These are phyloP conservation scores for Pycnococcus provasolii DNA, from an alignment of 139 green algal genomes.

Conservation along the genomic window DNA sequence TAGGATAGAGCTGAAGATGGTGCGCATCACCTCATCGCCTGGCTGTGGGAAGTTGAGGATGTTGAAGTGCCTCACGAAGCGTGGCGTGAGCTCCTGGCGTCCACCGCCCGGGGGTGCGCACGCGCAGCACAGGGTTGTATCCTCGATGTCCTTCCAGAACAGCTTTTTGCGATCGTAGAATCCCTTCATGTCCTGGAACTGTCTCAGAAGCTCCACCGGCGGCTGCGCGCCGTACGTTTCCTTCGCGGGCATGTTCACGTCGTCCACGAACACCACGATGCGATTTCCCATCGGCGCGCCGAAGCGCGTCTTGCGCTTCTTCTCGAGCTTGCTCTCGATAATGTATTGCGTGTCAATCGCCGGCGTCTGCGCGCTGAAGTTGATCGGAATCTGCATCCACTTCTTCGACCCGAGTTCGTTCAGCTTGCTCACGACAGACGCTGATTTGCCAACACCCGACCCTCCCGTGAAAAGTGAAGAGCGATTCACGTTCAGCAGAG, in stretches of 20 bases:
- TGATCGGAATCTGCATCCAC: conserved; percentile 31
- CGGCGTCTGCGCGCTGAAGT: conserved; percentile 70
- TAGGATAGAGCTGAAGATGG: conserved; percentile 64
- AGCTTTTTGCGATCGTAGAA: conserved; percentile 77
- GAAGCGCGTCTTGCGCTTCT: conserved; percentile 65
- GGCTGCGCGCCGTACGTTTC: conserved; percentile 73
- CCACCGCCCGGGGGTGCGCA: conserved; percentile 65
- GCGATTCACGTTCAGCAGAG: conserved; percentile 49
- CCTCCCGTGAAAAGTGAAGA: conserved; percentile 61
- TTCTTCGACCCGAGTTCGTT: conserved; percentile 35
- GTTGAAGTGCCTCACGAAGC: conserved; percentile 74
- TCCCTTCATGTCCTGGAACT: conserved; percentile 66
- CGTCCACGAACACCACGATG: conserved; percentile 76
- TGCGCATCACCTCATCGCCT: conserved; percentile 47
- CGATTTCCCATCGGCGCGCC: conserved; percentile 58
- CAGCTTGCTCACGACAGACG: conserved; percentile 47
- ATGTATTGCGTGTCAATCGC: conserved; percentile 56
- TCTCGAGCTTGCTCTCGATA: conserved; percentile 70
- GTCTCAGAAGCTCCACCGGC: conserved; percentile 69
- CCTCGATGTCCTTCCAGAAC: conserved; percentile 72
- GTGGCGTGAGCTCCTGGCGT: conserved; percentile 53
- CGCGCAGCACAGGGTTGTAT: conserved; percentile 50
- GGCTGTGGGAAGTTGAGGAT: conserved; percentile 62
- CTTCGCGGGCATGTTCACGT: conserved; percentile 76
- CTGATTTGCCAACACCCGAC: conserved; percentile 68